Evolutionary conservation across 371 early-diverging fungal species (phyloP).

Genomic region (Mucor indicus): DNA sequence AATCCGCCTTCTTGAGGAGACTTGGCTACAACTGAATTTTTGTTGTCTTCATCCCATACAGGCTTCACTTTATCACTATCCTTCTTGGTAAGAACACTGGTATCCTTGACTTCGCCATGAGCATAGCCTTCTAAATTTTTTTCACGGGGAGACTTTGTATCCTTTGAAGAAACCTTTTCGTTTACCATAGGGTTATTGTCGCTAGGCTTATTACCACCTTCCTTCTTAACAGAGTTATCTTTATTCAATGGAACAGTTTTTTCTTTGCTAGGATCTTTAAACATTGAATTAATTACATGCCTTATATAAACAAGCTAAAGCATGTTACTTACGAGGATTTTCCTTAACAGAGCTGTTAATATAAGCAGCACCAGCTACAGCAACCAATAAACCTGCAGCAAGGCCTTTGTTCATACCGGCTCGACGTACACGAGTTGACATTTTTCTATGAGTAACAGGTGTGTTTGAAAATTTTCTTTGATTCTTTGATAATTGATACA

Average conservation of each 20-base stretch:
- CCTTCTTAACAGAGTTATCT: neutral
- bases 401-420: conserved; percentile 2
- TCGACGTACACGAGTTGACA: too few species aligned
- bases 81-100: conserved; percentile 5
- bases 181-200: conserved; percentile 19
- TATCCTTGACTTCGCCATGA: conserved; percentile 8
- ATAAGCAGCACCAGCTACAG: conserved; percentile 21
- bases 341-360: too few species aligned
- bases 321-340: too few species aligned
- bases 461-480: too few species aligned
- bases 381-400: conserved; percentile 3
- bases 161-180: conserved; percentile 10
- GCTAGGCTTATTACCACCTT: too few species aligned
- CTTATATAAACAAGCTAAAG: too few species aligned
- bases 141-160: conserved; percentile 16
- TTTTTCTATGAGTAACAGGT: too few species aligned
- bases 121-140: conserved; percentile 7
- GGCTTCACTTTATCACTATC: conserved; percentile 16
- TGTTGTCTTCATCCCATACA: conserved; percentile 12
- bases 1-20: neutral
- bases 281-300: too few species aligned
- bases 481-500: neutral
- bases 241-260: neutral
- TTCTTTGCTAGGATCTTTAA: too few species aligned
- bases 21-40: neutral